Conservation (phyloP, 1,139 yeast species). For the Suhomyces terraborum region DNA sequence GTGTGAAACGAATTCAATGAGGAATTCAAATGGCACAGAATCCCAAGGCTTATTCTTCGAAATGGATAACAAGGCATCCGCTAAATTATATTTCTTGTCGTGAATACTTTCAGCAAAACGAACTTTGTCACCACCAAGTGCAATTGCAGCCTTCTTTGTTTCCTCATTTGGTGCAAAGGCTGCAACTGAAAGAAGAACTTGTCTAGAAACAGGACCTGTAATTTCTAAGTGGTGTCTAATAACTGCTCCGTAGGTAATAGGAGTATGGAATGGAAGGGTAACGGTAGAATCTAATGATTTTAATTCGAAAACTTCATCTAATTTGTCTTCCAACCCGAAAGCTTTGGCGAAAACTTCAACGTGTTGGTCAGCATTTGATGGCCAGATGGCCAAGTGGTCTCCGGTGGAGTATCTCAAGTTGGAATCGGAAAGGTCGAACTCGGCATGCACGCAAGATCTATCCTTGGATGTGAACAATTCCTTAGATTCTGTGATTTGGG, state of each 20-base stretch:
- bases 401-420: conserved; percentile 89
- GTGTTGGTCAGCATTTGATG: conserved; percentile 81
- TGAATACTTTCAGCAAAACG: conserved; percentile 68
- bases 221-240: conserved; percentile 88
- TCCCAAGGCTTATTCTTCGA: conserved; percentile 71
- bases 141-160: conserved; percentile 52
- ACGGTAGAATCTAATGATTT: conserved; percentile 76
- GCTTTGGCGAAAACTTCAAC: conserved; percentile 64
- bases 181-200: conserved; percentile 72
- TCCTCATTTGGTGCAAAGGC: conserved; percentile 77
- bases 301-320: conserved; percentile 61
- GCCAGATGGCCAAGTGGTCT: conserved; percentile 94
- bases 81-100: conserved; percentile 62
- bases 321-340: conserved; percentile 59
- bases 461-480: conserved; percentile 70
- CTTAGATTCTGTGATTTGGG: conserved; percentile 59
- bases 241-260: conserved; percentile 86
- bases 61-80: conserved; percentile 67
- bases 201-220: conserved; percentile 92
- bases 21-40: conserved; percentile 78
- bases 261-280: conserved; percentile 77
- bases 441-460: conserved; percentile 88
- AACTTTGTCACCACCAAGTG: conserved; percentile 68
- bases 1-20: conserved; percentile 78
- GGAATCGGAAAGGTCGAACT: conserved; percentile 75